These are phyloP conservation scores for Otatea glauca DNA, from an alignment of 176 grass and related monocot species.

Conservation along the genomic window DNA sequence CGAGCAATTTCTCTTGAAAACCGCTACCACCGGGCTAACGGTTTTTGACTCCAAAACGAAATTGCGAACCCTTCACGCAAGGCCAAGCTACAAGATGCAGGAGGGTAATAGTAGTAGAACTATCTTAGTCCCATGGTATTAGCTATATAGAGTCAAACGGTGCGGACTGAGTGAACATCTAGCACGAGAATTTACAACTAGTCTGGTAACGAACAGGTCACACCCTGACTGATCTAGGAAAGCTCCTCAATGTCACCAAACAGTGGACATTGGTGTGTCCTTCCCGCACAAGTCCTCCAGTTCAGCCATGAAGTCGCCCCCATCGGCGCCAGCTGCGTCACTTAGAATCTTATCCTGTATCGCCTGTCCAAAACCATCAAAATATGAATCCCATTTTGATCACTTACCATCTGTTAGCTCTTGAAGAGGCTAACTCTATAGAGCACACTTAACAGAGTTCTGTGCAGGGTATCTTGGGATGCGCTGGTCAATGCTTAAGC, in stretches of 20 bases:
- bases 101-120: not conserved
- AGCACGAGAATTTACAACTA: conserved; percentile 59
- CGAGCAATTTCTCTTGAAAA: no score
- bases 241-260: conserved; percentile 54
- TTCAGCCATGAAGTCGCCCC: conserved; percentile 69
- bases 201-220: conserved; percentile 58
- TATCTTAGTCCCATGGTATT: conserved; percentile 41
- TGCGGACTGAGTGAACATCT: conserved; percentile 36
- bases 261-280: conserved; percentile 52
- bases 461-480: not conserved
- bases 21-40: no score
- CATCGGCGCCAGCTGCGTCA: conserved; percentile 45
- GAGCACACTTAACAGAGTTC: no score
- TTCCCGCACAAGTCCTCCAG: conserved; percentile 67
- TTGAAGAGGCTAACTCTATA: not conserved
- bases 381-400: not conserved
- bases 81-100: not conserved
- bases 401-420: not conserved
- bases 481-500: not conserved
- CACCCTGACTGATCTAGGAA: conserved; percentile 54
- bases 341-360: conserved; percentile 56
- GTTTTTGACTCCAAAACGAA: no score
- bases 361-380: conserved; percentile 56
- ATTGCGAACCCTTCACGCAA: no score
- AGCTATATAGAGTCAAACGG: conserved; percentile 42